These are phyloP conservation scores for Fusarium verrucosum DNA, from an alignment of 2,329 filamentous ascomycete genomes.

Conservation along the genomic window DNA sequence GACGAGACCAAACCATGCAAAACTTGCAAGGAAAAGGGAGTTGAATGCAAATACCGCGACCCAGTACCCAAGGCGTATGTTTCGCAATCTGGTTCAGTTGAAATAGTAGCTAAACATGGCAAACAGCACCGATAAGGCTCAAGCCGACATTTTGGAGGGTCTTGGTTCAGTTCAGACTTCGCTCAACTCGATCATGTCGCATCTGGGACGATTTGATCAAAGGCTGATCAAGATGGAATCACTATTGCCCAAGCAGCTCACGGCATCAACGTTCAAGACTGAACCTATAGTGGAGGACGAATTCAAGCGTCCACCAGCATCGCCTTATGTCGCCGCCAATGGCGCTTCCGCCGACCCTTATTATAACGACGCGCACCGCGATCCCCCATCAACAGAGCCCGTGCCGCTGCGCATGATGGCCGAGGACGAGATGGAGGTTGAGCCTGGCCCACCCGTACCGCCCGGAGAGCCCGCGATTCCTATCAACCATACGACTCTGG, in stretches of 20 bases:
- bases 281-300: slow-evolving; percentile 48
- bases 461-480: slow-evolving; percentile 76
- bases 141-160: slow-evolving; percentile 68
- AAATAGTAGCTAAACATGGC: slow-evolving; percentile 17
- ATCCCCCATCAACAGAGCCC: slow-evolving; percentile 44
- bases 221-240: slow-evolving; percentile 50
- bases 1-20: slow-evolving; percentile 87
- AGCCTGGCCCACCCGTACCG: slow-evolving; percentile 61
- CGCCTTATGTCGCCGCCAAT: slow-evolving; percentile 36
- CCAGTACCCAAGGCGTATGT: slow-evolving; percentile 89
- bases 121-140: slow-evolving; percentile 66
- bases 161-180: slow-evolving; percentile 55
- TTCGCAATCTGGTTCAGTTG: neutral
- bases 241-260: slow-evolving; percentile 36
- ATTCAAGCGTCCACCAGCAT: slow-evolving; percentile 38
- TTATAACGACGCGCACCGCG: slow-evolving; percentile 40
- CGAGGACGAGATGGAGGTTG: slow-evolving; percentile 61
- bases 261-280: slow-evolving; percentile 36
- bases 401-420: slow-evolving; percentile 45
- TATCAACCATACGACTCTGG: slow-evolving; percentile 88
- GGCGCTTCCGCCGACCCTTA: slow-evolving; percentile 37
- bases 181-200: slow-evolving; percentile 50
- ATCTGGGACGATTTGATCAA: slow-evolving; percentile 53
- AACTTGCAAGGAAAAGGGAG: slow-evolving; percentile 86
- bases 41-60: slow-evolving; percentile 88